These are phyloP conservation scores for Pestalotiopsis sp. DNA, from an alignment of 2,329 filamentous ascomycete species.

Conservation along the genomic window DNA sequence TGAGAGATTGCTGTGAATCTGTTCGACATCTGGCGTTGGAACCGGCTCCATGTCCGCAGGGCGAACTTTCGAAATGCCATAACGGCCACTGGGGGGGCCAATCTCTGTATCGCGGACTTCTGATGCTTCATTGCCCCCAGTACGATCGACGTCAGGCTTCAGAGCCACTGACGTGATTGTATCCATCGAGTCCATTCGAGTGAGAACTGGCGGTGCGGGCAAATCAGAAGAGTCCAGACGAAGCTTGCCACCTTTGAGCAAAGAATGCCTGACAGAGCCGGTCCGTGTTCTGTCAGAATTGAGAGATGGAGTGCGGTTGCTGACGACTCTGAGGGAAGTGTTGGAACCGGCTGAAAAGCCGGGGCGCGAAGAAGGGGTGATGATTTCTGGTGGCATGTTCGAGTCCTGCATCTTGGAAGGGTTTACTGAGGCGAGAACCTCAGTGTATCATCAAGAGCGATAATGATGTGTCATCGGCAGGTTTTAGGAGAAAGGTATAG, in stretches of 20 bases:
- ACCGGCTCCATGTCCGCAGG: neutral
- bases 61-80: neutral
- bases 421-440: neutral
- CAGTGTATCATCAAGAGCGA: neutral
- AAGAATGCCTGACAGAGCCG: conserved; percentile 23
- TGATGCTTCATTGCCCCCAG: conserved; percentile 18
- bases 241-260: conserved; percentile 26
- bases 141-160: conserved; percentile 5
- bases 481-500: neutral
- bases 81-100: neutral
- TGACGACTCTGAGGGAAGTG: conserved; percentile 23
- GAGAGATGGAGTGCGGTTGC: conserved; percentile 25
- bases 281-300: conserved; percentile 23
- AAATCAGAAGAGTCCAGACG: conserved; percentile 19
- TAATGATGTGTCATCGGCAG: neutral
- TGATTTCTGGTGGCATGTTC: neutral
- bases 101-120: conserved; percentile 21
- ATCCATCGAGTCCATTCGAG: conserved; percentile 11
- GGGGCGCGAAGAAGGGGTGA: conserved; percentile 3
- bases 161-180: neutral
- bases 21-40: neutral
- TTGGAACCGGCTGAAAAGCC: conserved; percentile 23
- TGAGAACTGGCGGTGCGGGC: conserved; percentile 30
- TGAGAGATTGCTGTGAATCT: neutral
- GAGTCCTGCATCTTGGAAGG: neutral